These are phyloP conservation scores for Chenopodium berlandieri DNA, from an alignment of 148 eudicot species.

Conservation along the genomic window DNA sequence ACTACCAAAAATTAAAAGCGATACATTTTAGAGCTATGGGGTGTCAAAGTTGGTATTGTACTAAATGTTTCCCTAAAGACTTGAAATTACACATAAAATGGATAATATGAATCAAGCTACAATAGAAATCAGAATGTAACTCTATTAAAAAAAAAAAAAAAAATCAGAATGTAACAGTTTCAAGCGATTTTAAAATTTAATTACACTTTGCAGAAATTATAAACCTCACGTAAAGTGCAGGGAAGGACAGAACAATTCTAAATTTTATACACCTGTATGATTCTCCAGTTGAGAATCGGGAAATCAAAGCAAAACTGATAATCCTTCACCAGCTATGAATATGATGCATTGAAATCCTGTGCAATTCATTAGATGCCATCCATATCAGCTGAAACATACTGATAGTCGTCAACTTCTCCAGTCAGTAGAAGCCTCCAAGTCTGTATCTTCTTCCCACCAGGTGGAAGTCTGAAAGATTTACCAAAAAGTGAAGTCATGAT, in stretches of 20 bases:
- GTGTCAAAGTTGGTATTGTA: not conserved
- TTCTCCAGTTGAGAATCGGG: not conserved
- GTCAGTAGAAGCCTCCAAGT: conserved; percentile 32
- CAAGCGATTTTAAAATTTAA: not conserved
- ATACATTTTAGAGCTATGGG: no score
- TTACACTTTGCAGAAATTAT: not conserved
- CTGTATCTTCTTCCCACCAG: conserved; percentile 40
- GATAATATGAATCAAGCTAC: not conserved
- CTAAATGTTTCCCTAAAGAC: not conserved
- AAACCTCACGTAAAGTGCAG: not conserved
- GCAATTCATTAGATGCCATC: not conserved
- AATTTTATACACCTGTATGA: not conserved
- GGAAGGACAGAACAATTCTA: not conserved
- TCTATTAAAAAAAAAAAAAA: no score
- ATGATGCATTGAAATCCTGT: not conserved
- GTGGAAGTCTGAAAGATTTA: conserved; percentile 28
- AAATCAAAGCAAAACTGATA: not conserved
- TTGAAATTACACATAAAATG: not conserved
- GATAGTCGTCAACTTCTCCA: conserved; percentile 34
- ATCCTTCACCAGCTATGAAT: not conserved
- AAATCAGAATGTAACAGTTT: not conserved
- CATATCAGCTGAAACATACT: not conserved
- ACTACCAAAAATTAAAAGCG: no score
- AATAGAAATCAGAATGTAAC: not conserved
- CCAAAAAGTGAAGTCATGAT: not conserved